phyloP scores from a whole-genome alignment of 768 basidiomycete genomes.

The Exidia glandulosa region DNA sequence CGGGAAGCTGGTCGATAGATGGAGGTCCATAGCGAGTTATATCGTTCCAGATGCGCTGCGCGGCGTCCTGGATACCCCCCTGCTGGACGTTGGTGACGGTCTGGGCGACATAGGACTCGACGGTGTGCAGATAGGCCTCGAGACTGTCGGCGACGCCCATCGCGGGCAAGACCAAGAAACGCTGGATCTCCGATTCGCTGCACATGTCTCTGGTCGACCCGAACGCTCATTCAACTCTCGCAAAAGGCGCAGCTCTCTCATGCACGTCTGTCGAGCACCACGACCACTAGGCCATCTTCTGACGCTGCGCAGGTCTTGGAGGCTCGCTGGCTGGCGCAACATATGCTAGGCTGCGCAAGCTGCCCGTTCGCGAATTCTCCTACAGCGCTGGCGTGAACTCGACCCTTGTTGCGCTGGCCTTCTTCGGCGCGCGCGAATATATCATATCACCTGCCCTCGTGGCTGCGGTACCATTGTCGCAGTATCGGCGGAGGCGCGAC shows the following conservation, averaged over 20 bases:
- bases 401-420: background rate
- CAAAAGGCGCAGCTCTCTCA: conserved; percentile 24
- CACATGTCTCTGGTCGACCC: conserved; percentile 1
- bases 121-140: background rate
- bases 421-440: background rate
- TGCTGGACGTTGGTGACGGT: background rate
- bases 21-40: conserved; percentile 69
- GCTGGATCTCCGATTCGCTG: background rate
- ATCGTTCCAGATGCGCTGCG: conserved; percentile 65
- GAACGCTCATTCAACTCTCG: conserved; percentile 25
- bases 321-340: background rate
- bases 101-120: background rate
- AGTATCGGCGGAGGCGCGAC: background rate
- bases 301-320: background rate
- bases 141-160: background rate
- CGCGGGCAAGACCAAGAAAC: background rate
- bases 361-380: background rate
- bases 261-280: background rate
- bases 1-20: conserved; percentile 44
- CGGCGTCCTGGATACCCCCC: conserved; percentile 38
- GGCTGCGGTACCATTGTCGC: background rate
- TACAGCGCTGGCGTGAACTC: background rate
- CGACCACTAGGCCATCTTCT: background rate
- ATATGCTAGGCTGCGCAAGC: background rate
- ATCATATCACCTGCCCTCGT: background rate